These are phyloP conservation scores for Lasiosphaeria miniovina DNA, from an alignment of 495 filamentous ascomycete species.

Conservation along the genomic window DNA sequence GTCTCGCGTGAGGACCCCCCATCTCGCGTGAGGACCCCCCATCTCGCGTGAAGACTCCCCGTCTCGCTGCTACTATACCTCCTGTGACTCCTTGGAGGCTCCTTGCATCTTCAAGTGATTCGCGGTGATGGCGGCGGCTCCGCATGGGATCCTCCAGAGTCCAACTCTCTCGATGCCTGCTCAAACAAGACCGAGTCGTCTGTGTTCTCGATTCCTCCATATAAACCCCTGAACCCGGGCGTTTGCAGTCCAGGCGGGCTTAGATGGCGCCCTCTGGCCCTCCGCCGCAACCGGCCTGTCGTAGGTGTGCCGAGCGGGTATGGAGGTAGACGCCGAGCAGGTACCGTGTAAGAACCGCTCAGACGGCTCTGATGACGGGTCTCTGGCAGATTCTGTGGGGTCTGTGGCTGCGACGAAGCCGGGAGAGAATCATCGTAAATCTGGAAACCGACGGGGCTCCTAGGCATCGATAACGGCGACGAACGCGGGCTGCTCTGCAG, in stretches of 20 bases:
- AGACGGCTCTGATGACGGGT: constrained; percentile 47
- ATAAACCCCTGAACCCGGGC: constrained; percentile 42
- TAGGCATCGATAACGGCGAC: not conserved
- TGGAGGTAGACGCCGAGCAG: constrained; percentile 25
- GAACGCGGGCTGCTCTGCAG: not conserved
- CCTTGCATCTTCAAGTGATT: not conserved
- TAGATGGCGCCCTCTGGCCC: constrained; percentile 12
- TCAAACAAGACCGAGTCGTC: constrained; percentile 40
- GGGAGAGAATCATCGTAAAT: constrained; percentile 54
- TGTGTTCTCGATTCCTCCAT: constrained; percentile 46
- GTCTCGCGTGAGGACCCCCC: not conserved
- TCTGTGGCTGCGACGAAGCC: constrained; percentile 52
- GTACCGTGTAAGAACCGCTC: constrained; percentile 45
- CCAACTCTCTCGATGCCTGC: constrained; percentile 19
- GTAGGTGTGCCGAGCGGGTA: constrained; percentile 15
- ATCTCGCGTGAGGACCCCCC: too few relatives aligned
- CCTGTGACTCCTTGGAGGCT: not conserved
- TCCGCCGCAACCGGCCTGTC: constrained; percentile 14
- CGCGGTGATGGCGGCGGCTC: not conserved
- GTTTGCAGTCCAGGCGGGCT: constrained; percentile 37
- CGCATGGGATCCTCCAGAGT: constrained; percentile 1
- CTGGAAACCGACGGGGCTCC: constrained; percentile 9
- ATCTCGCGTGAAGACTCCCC: not conserved
- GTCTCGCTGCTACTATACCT: not conserved
- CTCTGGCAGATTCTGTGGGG: constrained; percentile 52